phyloP scores from a whole-genome alignment of 2,329 filamentous ascomycete species.

The Penicillium vulpinum region DNA sequence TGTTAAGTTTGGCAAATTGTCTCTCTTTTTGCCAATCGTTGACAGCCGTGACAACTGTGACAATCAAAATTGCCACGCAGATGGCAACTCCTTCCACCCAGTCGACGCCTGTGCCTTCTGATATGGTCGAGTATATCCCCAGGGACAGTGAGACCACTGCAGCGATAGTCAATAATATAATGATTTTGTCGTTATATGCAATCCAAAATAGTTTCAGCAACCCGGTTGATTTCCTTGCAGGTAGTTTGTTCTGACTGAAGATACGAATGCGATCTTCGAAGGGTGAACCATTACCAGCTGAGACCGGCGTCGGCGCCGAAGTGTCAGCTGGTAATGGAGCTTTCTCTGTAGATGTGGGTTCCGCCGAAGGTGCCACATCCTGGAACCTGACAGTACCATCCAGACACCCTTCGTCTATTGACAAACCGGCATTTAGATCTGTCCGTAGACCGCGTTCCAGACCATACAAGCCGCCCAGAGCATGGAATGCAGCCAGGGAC shows the following conservation, averaged over 20 bases:
- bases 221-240: conserved; percentile 63
- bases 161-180: conserved; percentile 68
- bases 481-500: conserved; percentile 76
- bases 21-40: conserved; percentile 71
- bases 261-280: conserved; percentile 61
- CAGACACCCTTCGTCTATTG: conserved; percentile 69
- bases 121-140: conserved; percentile 67
- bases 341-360: conserved; percentile 19
- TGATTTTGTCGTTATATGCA: conserved; percentile 72
- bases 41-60: conserved; percentile 61
- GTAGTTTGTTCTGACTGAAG: conserved; percentile 62
- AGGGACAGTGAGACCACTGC: conserved; percentile 68
- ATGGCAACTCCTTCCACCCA: conserved; percentile 71
- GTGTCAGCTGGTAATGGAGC: conserved; percentile 3
- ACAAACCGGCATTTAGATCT: conserved; percentile 71
- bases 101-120: conserved; percentile 53
- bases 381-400: conserved; percentile 70
- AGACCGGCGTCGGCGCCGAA: background rate
- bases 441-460: conserved; percentile 76
- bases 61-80: conserved; percentile 64
- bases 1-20: conserved; percentile 64
- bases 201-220: conserved; percentile 65
- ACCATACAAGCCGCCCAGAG: conserved; percentile 73
- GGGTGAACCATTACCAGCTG: conserved; percentile 26
- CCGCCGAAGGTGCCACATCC: conserved; percentile 55